A percentile compares a stretch with the other conserved stretches of the same genome.
Conservation (phyloP, 371 early-diverging fungal genomes). For the Syncephalastrum monosporum region DNA sequence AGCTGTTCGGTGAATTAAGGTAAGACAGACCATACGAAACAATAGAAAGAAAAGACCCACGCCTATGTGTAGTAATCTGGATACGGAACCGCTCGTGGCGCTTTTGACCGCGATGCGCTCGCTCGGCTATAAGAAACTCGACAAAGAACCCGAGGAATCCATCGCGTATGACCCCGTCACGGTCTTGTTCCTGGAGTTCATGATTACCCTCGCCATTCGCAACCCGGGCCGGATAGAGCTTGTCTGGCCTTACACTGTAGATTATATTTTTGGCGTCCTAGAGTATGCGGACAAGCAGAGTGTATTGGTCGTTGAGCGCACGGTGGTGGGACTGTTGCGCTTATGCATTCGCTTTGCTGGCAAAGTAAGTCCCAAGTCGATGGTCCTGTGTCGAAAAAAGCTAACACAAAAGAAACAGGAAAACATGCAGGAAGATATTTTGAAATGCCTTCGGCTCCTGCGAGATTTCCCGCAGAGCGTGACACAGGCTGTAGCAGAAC, state of each 20-base stretch:
- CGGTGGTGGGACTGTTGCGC: slow-evolving; percentile 72
- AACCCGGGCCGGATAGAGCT: slow-evolving; percentile 66
- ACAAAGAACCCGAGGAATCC: slow-evolving; percentile 40
- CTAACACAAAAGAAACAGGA: slow-evolving; percentile 20
- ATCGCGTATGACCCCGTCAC: slow-evolving; percentile 66
- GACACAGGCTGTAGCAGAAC: slow-evolving; percentile 70
- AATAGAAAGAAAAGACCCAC: slow-evolving; percentile 2
- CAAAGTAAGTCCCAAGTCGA: slow-evolving; percentile 39
- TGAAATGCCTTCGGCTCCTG: slow-evolving; percentile 62
- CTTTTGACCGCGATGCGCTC: slow-evolving; percentile 57
- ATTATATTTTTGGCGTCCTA: slow-evolving; percentile 67
- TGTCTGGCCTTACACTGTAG: slow-evolving; percentile 68
- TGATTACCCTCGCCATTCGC: slow-evolving; percentile 72
- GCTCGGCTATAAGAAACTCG: slow-evolving; percentile 32
- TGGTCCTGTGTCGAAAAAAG: neutral
- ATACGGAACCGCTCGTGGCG: slow-evolving; percentile 59
- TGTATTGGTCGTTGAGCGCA: slow-evolving; percentile 70
- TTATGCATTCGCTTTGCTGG: slow-evolving; percentile 72
- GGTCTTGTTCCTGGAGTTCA: slow-evolving; percentile 74
- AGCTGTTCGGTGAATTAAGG: slow-evolving; percentile 71
- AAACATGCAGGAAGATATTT: slow-evolving; percentile 60
- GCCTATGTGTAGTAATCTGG: slow-evolving; percentile 49
- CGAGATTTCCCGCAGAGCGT: slow-evolving; percentile 65
- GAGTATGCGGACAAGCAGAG: slow-evolving; percentile 70
- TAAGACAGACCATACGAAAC: slow-evolving; percentile 12